Base-by-base conservation (phyloP, 768 basidiomycete genomes). In the Pleurotus eryngii region DNA sequence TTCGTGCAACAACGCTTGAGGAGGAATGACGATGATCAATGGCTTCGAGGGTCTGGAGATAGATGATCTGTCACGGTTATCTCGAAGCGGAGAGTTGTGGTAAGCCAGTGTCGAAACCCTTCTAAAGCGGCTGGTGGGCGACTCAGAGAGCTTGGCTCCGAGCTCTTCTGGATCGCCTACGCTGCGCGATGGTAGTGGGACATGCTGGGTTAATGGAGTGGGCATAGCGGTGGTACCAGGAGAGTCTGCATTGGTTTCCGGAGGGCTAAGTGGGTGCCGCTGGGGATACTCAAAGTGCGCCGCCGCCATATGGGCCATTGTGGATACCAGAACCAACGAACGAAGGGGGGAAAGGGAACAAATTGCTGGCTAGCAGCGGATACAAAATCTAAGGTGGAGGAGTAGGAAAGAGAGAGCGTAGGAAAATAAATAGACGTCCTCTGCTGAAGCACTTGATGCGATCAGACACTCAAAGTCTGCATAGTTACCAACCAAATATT, bases 11-110 rank as follows among this genome's bases (percentile, higher is more conserved):
- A 91, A 74, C 27, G 81, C 75, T 11, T 74, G 56, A 24, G 90
- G 86, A 38, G 90, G 90, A 38, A 87, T 70, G 20, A 90, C 81
- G 39, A 90, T 77, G 15, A 92, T 74, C 51, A 91, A 77, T 65
- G 82, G 81, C 63, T 76, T 82, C 51, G 70, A 73, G 58, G 64
- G 70, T 47, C 79, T 71, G 38, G 17, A 14, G 49, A 75, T 72
- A 14, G 63, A 59, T 22, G 65, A 61, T 59, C 77, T 74, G 18
- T 80, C 80, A 49, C 72, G 76, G 46, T 65, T 59, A 39, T 84
- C 81, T 5, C 78, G 76, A 48, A 76, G 62, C 24, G 71, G 69
- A 14, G 82, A 74, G 56, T 68, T 76, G 59, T 83, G 76, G 68
- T 89, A 89, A 3, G 80, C 70, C 22, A 88, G 75, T 0, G 82